Evolutionary conservation across 2,329 filamentous ascomycete species (phyloP), one percentile per base, ranked within the genome.

Genomic region (Aspergillus neotritici): DNA sequence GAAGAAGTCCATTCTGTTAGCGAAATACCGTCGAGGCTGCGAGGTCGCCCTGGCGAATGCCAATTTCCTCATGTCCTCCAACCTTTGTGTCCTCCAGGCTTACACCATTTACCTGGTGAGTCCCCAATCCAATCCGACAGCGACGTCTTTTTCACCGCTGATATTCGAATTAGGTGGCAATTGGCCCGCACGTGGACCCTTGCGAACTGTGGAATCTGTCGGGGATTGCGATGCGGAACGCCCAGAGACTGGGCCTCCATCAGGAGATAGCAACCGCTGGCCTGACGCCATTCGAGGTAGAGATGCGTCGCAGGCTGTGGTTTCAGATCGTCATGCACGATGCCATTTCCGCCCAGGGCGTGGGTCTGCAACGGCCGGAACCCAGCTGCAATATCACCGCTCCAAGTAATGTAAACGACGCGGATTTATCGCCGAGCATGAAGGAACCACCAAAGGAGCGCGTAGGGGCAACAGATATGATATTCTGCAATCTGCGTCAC

Each of bases 201-300:
- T 17, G 17, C 17, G 5, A 17, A 17, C 3, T 17, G 17, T 17
- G 17, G 17, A 17, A 17, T 17, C 17, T 37, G 5, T 37, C 25
- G 4, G 38, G 31, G 14, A 16, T 46, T 3, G 38, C 33, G 13
- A 41, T 37, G 15, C 38, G 43, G 4, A 31, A 34, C 30, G 43
- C 43, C 4, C 39, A 41, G 15, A 29, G 40, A 15, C 34, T 41
- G 12, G 38, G 43, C 9, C 28, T 46, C 11, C 38, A 46, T 14
- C 39, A 35, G 30, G 43, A 46, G n/a, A 13, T 34, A 4, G 12
- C 17, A 6, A 4, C 28, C 25, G 17, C 34, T 7, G 34, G 34
- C 3, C 30, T 41, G 5, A 32, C 38, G 12, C 14, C 21, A 12
- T 37, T 29, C 15, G 40, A 42, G 29, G 21, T 32, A 7, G 40